Evolutionary conservation across 495 filamentous ascomycete species (phyloP).

Genomic region (Trichoderma asperelloides): DNA sequence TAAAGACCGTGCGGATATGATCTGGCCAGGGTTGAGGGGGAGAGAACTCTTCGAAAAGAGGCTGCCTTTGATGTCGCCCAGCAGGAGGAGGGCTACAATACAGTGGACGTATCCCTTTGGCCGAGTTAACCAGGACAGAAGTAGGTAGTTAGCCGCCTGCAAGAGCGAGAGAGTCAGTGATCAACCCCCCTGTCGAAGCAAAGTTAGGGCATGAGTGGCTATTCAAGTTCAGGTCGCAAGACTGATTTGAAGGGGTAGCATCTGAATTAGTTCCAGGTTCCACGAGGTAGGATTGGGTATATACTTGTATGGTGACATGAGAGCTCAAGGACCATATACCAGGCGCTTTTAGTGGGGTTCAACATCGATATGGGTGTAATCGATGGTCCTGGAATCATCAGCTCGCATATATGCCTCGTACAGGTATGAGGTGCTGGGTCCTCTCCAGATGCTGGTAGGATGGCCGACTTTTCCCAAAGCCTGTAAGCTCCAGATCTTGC

Average conservation of each 20-base stretch:
- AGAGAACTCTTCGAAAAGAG: neutral
- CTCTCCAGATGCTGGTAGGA: slow-evolving; percentile 13
- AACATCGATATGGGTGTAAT: slow-evolving; percentile 26
- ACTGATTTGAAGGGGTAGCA: slow-evolving; percentile 14
- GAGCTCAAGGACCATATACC: neutral
- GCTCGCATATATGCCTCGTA: slow-evolving; percentile 15
- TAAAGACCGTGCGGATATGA: neutral
- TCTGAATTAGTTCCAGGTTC: slow-evolving; percentile 10
- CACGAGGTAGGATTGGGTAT: slow-evolving; percentile 21
- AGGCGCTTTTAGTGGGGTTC: slow-evolving; percentile 14
- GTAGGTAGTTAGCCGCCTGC: slow-evolving; percentile 6
- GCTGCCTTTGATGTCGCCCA: neutral
- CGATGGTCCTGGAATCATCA: slow-evolving; percentile 34
- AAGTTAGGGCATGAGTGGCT: slow-evolving; percentile 1
- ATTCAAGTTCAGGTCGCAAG: slow-evolving; percentile 9
- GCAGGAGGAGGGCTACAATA: neutral
- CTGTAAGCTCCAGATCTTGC: neutral
- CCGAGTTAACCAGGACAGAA: neutral
- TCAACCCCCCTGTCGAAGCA: neutral
- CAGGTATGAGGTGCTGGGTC: slow-evolving; percentile 29
- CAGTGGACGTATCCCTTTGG: slow-evolving; percentile 1
- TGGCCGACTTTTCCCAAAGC: neutral
- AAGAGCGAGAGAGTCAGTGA: neutral
- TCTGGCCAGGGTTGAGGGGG: neutral
- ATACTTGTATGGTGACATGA: slow-evolving; percentile 20